Evolutionary conservation across 2,329 filamentous ascomycete species (phyloP).

Genomic region (Colletotrichum eleusines): DNA sequence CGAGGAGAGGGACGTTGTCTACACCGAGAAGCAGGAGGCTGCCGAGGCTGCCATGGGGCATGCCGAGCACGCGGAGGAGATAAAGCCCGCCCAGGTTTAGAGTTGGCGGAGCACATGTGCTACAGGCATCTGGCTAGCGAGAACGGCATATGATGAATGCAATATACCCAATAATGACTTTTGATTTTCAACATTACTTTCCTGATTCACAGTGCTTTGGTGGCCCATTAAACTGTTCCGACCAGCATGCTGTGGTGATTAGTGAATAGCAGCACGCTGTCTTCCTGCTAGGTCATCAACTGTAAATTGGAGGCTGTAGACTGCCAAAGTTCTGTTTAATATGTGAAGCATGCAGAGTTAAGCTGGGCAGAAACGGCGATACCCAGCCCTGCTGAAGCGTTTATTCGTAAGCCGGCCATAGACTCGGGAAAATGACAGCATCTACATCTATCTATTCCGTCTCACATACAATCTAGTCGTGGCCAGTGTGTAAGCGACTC

Average conservation of each 20-base stretch:
- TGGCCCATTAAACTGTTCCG: background rate
- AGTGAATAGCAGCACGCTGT: no score
- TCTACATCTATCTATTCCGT: background rate
- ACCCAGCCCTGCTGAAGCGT: background rate
- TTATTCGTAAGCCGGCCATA: background rate
- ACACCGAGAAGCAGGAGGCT: conserved; percentile 59
- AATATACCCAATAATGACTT: conserved; percentile 36
- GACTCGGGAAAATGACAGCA: background rate
- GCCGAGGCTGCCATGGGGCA: conserved; percentile 49
- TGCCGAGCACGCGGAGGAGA: conserved; percentile 53
- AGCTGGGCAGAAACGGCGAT: no score
- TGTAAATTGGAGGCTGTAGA: no score
- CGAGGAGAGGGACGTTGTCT: conserved; percentile 57
- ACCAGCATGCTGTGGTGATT: background rate
- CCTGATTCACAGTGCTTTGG: background rate
- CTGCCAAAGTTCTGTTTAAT: no score
- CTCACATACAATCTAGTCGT: background rate
- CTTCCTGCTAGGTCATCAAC: no score
- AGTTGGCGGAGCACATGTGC: background rate
- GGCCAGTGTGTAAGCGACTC: background rate
- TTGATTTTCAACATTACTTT: conserved; percentile 8
- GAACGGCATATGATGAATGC: conserved; percentile 39
- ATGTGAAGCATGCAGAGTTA: no score
- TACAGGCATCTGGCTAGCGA: background rate
- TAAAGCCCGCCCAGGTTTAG: conserved; percentile 30